These are phyloP conservation scores for Suhomyces pyralidae DNA, from an alignment of 805 yeast species.

Conservation along the genomic window DNA sequence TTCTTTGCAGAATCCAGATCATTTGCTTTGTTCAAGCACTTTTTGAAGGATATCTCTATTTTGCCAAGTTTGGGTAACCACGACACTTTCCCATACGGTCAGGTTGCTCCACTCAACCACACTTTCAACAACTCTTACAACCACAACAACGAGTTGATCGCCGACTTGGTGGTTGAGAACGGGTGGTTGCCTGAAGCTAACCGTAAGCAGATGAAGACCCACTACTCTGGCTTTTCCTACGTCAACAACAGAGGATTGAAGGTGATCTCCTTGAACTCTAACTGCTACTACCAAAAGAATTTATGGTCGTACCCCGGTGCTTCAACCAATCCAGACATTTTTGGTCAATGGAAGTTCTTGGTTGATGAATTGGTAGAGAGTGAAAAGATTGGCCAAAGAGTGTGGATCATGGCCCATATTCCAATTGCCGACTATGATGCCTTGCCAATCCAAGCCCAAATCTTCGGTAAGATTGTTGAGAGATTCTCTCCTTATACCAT, in stretches of 20 bases:
- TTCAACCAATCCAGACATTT: conserved; percentile 54
- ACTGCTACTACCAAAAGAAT: conserved; percentile 64
- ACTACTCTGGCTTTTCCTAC: conserved; percentile 61
- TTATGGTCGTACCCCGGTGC: conserved; percentile 50
- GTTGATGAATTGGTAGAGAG: conserved; percentile 60
- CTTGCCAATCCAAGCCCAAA: conserved; percentile 57
- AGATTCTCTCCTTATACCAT: conserved; percentile 68
- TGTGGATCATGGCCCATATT: conserved; percentile 72
- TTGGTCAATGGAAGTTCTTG: conserved; percentile 61
- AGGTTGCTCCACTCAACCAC: conserved; percentile 50
- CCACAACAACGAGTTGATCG: conserved; percentile 38
- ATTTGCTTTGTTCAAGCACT: conserved; percentile 56
- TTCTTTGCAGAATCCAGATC: conserved; percentile 70
- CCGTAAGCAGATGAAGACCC: conserved; percentile 32
- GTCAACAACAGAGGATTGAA: conserved; percentile 56
- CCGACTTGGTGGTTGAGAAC: conserved; percentile 34
- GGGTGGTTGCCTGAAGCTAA: conserved; percentile 34
- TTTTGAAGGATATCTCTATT: conserved; percentile 51
- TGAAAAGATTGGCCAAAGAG: conserved; percentile 57
- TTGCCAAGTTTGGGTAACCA: conserved; percentile 68
- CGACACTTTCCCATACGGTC: conserved; percentile 71
- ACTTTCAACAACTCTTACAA: conserved; percentile 29
- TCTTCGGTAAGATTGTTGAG: conserved; percentile 55
- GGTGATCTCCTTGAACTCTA: conserved; percentile 62
- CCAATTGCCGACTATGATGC: conserved; percentile 56